phyloP scores from a whole-genome alignment of 495 filamentous ascomycete species.

The Podospora appendiculata region DNA sequence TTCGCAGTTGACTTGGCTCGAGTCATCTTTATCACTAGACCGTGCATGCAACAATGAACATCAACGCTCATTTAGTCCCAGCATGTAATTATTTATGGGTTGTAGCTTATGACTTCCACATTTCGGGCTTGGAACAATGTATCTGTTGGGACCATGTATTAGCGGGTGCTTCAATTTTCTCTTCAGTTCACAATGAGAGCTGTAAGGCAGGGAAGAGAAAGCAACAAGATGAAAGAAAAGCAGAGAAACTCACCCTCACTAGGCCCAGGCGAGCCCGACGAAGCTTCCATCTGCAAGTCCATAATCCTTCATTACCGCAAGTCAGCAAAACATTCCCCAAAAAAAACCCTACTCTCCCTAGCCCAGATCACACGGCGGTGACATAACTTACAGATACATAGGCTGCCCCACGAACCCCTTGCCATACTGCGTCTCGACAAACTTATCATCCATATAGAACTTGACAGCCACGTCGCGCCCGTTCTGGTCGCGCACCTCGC shows the following conservation, averaged over 20 bases:
- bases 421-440: conserved; percentile 45
- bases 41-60: too few relatives aligned
- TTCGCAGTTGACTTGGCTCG: too few relatives aligned
- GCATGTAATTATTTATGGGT: conserved; percentile 1
- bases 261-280: conserved; percentile 39
- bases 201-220: neutral
- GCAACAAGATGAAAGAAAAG: neutral
- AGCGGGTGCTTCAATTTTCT: neutral
- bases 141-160: conserved; percentile 12
- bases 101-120: conserved; percentile 30
- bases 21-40: too few relatives aligned
- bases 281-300: conserved; percentile 44
- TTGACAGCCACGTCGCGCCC: conserved; percentile 43
- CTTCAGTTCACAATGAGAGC: neutral
- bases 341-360: neutral
- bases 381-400: conserved; percentile 36
- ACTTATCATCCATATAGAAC: conserved; percentile 46
- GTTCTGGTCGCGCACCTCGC: conserved; percentile 45
- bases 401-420: conserved; percentile 39
- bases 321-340: conserved; percentile 4
- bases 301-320: conserved; percentile 26
- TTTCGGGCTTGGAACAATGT: conserved; percentile 35
- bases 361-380: neutral
- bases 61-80: too few relatives aligned
- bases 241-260: conserved; percentile 24